phyloP scores from a whole-genome alignment of 2,329 filamentous ascomycete species.

The Spiromastix sp. region DNA sequence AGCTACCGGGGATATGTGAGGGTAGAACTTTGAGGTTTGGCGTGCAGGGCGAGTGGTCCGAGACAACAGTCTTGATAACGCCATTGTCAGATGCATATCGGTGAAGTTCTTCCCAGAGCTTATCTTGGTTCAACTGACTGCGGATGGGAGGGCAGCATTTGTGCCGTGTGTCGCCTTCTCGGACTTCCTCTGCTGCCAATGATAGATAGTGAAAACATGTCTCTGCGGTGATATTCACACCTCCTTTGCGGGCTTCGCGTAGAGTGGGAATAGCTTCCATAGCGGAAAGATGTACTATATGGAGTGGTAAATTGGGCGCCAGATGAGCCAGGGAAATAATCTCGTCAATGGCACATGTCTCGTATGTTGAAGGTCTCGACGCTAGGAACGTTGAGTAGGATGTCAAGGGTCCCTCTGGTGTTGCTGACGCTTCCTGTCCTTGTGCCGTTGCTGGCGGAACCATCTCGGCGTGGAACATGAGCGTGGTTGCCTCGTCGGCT shows the following conservation, averaged over 20 bases:
- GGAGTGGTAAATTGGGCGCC: slow-evolving; percentile 72
- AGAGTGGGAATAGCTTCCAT: slow-evolving; percentile 77
- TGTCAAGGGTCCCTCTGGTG: slow-evolving; percentile 60
- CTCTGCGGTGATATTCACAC: slow-evolving; percentile 82
- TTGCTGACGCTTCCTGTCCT: slow-evolving; percentile 56
- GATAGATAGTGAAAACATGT: slow-evolving; percentile 94
- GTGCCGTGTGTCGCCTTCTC: slow-evolving; percentile 78
- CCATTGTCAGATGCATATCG: slow-evolving; percentile 50
- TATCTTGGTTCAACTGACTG: slow-evolving; percentile 67
- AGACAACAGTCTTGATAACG: slow-evolving; percentile 84
- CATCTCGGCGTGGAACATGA: slow-evolving; percentile 99
- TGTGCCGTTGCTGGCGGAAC: slow-evolving; percentile 60
- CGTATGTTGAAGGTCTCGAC: slow-evolving; percentile 79
- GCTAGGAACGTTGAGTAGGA: slow-evolving; percentile 84
- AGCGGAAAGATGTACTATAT: slow-evolving; percentile 91
- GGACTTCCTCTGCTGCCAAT: slow-evolving; percentile 69
- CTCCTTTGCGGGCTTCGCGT: slow-evolving; percentile 57
- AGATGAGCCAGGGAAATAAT: slow-evolving; percentile 72
- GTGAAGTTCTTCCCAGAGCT: slow-evolving; percentile 72
- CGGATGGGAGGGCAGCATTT: slow-evolving; percentile 95
- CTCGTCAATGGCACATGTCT: slow-evolving; percentile 80
- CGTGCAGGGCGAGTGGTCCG: slow-evolving; percentile 92
- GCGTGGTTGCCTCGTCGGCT: slow-evolving; percentile 69
- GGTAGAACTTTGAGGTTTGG: slow-evolving; percentile 87
- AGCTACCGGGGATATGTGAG: slow-evolving; percentile 48